A percentile compares a stretch with the other conserved stretches of the same genome.
These are phyloP conservation scores for Fusarium sp. DNA, from an alignment of 2,329 filamentous ascomycete species.

Conservation along the genomic window DNA sequence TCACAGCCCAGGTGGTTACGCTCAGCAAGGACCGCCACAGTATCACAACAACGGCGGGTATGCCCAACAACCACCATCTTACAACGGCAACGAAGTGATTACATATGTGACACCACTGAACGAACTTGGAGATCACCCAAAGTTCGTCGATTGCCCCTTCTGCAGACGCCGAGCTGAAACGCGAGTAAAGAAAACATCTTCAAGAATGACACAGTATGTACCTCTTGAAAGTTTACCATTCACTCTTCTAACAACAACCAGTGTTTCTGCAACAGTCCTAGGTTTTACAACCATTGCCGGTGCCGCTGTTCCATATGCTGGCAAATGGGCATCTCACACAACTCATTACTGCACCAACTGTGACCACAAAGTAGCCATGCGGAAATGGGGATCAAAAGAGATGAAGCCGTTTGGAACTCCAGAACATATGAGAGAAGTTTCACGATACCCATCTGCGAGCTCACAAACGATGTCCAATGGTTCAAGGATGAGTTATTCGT, in stretches of 20 bases:
- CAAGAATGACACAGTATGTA: conserved; percentile 39
- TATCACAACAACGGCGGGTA: neutral
- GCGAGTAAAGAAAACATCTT: conserved; percentile 39
- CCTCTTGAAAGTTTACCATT: fast-evolving
- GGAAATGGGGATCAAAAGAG: conserved; percentile 19
- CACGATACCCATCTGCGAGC: conserved; percentile 24
- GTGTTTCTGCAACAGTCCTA: conserved; percentile 33
- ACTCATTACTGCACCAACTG: conserved; percentile 43
- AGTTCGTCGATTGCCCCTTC: conserved; percentile 43
- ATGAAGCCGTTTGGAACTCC: conserved; percentile 40
- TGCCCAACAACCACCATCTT: conserved; percentile 2
- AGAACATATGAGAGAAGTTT: conserved; percentile 37
- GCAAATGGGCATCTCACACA: conserved; percentile 35
- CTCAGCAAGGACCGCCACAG: neutral
- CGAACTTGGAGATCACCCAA: conserved; percentile 39
- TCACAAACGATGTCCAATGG: neutral
- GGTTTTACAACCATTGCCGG: conserved; percentile 40
- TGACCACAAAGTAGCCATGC: conserved; percentile 36
- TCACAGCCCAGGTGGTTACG: neutral
- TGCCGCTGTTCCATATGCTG: conserved; percentile 38
- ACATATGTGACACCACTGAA: conserved; percentile 38
- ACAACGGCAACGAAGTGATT: neutral
- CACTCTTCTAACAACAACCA: neutral
- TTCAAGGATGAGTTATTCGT: neutral
- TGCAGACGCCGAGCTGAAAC: conserved; percentile 38